Evolutionary conservation across 2,329 filamentous ascomycete genomes (phyloP).

Genomic region (Fusarium bactridioides): DNA sequence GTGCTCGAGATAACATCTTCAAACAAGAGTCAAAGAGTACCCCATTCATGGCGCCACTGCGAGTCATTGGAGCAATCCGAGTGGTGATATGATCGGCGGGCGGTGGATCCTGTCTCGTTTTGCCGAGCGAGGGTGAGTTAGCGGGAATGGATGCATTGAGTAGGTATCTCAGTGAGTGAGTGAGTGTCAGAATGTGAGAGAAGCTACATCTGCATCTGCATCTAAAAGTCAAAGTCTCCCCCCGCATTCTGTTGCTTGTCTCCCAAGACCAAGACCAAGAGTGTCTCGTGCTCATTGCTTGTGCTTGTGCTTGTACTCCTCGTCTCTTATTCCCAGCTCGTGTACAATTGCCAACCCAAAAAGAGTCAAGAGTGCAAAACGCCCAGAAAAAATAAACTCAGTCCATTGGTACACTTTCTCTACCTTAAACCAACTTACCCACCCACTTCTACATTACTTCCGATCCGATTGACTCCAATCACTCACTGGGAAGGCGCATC

Average conservation of each 20-base stretch:
- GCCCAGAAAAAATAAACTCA: conserved; percentile 19
- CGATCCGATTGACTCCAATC: not conserved
- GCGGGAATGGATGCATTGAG: not conserved
- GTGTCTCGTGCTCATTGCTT: not conserved
- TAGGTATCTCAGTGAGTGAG: not conserved
- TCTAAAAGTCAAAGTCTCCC: conserved; percentile 34
- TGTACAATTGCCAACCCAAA: not conserved
- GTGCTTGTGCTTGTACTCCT: conserved; percentile 2
- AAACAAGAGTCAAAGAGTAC: conserved; percentile 4
- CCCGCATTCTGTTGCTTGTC: conserved; percentile 32
- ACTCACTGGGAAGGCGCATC: not conserved
- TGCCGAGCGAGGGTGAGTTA: conserved; percentile 11
- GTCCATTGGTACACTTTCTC: conserved; percentile 7
- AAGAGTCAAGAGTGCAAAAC: conserved; percentile 19
- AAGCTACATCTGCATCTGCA: not conserved
- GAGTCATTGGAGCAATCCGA: conserved; percentile 36
- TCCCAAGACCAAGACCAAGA: conserved; percentile 7
- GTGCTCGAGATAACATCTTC: not conserved
- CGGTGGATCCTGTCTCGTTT: conserved; percentile 32
- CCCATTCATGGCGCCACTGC: conserved; percentile 32
- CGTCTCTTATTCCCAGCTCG: conserved; percentile 3
- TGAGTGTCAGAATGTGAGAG: not conserved
- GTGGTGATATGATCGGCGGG: conserved; percentile 40
- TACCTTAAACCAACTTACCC: conserved; percentile 10
- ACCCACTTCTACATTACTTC: conserved; percentile 2